Percentiles rank a stretch among this genome's conserved stretches.
phyloP scores from a whole-genome alignment of 1,139 yeast genomes.

The Meyerozyma carpophila region DNA sequence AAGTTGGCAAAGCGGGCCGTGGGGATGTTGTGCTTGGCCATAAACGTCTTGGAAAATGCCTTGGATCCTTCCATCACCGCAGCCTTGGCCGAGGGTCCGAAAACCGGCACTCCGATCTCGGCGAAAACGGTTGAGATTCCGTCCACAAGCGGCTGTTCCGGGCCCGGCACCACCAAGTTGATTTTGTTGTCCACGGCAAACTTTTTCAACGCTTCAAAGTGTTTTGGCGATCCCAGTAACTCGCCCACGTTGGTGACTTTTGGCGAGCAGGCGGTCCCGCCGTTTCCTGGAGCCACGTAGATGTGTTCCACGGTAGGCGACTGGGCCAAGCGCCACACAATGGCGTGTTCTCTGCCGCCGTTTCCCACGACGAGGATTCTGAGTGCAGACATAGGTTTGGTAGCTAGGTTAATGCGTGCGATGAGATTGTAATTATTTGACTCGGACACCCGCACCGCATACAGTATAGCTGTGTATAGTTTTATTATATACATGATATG shows the following conservation, averaged over 20 bases:
- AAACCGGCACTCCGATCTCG: slow-evolving; percentile 85
- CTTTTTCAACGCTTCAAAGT: slow-evolving; percentile 51
- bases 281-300: slow-evolving; percentile 96
- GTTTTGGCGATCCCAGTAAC: slow-evolving; percentile 55
- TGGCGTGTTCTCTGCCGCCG: slow-evolving; percentile 99
- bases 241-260: slow-evolving; percentile 71
- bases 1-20: slow-evolving; percentile 89
- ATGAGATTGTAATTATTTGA: background rate
- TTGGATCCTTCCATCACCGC: slow-evolving; percentile 97
- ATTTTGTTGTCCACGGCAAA: slow-evolving; percentile 70
- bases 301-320: slow-evolving; percentile 67
- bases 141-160: slow-evolving; percentile 98
- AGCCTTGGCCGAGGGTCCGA: slow-evolving; percentile 89
- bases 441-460: background rate
- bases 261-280: slow-evolving; percentile 64
- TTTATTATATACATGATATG: background rate
- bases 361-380: slow-evolving; percentile 87
- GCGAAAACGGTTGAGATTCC: slow-evolving; percentile 73
- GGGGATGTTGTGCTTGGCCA: slow-evolving; percentile 88
- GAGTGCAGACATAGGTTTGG: slow-evolving; percentile 17
- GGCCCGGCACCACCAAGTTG: slow-evolving; percentile 88
- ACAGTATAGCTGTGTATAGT: background rate
- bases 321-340: slow-evolving; percentile 86
- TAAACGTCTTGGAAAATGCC: slow-evolving; percentile 88
- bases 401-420: background rate